Percentiles rank a stretch among this genome's conserved stretches.
Conservation (phyloP, 78 protist genomes). For the Creolimax fragrantissima region DNA sequence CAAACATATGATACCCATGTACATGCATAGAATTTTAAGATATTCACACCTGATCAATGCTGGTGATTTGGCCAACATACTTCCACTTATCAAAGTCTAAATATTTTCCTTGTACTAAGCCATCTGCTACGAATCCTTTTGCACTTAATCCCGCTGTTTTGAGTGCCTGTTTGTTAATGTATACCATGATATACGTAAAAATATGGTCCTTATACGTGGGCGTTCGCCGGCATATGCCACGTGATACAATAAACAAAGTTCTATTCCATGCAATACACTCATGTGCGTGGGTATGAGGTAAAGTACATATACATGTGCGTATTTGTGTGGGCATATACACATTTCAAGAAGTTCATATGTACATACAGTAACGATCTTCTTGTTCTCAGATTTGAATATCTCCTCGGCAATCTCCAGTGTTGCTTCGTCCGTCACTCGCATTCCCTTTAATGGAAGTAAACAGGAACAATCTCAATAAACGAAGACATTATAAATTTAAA, state of each 20-base stretch:
- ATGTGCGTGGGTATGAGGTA: not conserved
- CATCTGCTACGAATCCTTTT: not conserved
- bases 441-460: not conserved
- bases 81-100: slow-evolving; percentile 38
- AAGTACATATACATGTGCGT: not conserved
- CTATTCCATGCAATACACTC: not conserved
- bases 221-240: not conserved
- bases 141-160: not conserved
- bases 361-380: slow-evolving; percentile 46
- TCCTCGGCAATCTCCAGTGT: slow-evolving; percentile 53
- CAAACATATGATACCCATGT: too few relatives aligned
- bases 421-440: slow-evolving; percentile 47
- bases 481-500: not conserved
- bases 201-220: not conserved
- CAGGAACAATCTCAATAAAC: not conserved
- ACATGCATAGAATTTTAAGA: too few relatives aligned
- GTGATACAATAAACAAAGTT: not conserved
- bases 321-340: slow-evolving; percentile 28
- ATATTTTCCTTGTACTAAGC: slow-evolving; percentile 35
- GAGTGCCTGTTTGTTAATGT: not conserved
- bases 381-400: slow-evolving; percentile 36
- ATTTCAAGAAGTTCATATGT: too few relatives aligned
- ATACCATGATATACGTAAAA: not conserved
- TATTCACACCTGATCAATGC: slow-evolving; percentile 29
- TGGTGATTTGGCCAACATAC: slow-evolving; percentile 49